Evolutionary conservation across 2,329 filamentous ascomycete species (phyloP).

Genomic region (Phyllosticta citriasiana): DNA sequence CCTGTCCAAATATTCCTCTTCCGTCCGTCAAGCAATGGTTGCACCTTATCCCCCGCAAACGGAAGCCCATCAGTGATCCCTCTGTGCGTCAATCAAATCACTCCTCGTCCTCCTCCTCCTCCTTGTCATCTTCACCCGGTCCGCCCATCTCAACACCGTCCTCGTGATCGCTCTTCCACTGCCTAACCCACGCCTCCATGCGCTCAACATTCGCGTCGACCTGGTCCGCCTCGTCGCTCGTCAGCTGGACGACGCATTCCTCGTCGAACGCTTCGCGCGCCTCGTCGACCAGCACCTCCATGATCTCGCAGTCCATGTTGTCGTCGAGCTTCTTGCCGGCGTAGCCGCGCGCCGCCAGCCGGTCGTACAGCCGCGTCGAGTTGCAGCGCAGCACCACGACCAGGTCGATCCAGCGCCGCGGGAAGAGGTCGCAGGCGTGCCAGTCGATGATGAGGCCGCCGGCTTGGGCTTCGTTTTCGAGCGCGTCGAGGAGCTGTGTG

Average conservation of each 20-base stretch:
- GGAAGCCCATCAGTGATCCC: no score
- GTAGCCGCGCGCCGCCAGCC: constrained; percentile 69
- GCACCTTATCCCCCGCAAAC: no score
- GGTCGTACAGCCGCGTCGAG: constrained; percentile 72
- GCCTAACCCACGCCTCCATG: constrained; percentile 69
- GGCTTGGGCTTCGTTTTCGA: constrained; percentile 63
- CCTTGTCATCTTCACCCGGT: constrained; percentile 15
- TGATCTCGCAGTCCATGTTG: constrained; percentile 95
- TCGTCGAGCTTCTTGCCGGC: constrained; percentile 82
- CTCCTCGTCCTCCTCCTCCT: constrained; percentile 16
- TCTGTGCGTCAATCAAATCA: constrained; percentile 14
- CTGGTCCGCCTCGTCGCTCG: constrained; percentile 70
- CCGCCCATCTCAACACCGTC: constrained; percentile 15
- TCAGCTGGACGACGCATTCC: constrained; percentile 80
- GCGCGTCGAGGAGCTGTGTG: constrained; percentile 66
- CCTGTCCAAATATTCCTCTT: no score
- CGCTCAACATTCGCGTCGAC: constrained; percentile 83
- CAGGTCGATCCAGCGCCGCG: constrained; percentile 85
- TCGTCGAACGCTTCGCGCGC: constrained; percentile 77
- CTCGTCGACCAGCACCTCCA: constrained; percentile 87
- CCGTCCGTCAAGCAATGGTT: no score
- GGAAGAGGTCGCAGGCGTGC: constrained; percentile 96
- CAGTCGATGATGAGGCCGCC: constrained; percentile 92
- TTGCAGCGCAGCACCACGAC: constrained; percentile 84
- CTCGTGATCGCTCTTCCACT: constrained; percentile 64